Evolutionary conservation across 768 basidiomycete species (phyloP), one percentile per base, ranked within the genome.

Genomic region (Rhizopogon roseolus): DNA sequence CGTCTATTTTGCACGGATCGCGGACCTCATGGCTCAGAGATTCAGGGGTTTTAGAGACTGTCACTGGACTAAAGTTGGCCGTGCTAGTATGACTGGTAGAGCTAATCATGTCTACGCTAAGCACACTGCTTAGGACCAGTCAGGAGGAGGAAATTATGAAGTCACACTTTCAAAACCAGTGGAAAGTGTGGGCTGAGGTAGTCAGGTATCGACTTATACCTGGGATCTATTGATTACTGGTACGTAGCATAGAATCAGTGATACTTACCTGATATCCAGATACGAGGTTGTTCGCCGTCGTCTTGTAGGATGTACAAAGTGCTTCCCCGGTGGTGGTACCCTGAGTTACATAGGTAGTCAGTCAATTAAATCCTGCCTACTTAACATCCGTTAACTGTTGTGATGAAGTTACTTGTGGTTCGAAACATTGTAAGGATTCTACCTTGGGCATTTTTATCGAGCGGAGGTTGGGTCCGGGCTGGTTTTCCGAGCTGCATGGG

Each of bases 181-280:
- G 72, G 72, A 64, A 67, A 3, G 42, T 46, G 4, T 75, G 68
- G 66, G 68, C 65, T 5, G 52, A 39, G 2, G 54, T 48, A 10
- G 69, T 71, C 8, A 63, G 63, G 11, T 71, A 66, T 44, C 62
- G 54, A 36, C 54, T 75, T 16, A 55, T 74, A 13, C 73, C 74
- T 1, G 60, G 65, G 9, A 38, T 73, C 7, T 72, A 60, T 51
- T 73, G 52, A 57, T 8, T 29, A 29, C 29, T n/a, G n/a, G n/a
- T 29, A 29, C 28, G 29, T 7, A 29, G 29, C 29, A 29, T 29
- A 9, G 29, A 29, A 29, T 29, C 29, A 29, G 29, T 9, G 2
- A 9, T 29, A 9, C 22, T 22, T 22, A 22, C 22, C 22, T 3
- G 22, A 22, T 22, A 22, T 22, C 22, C 22, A 22, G 22, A 22